phyloP scores from a whole-genome alignment of 2,329 filamentous ascomycete species.

The Ophiostoma perfectum region DNA sequence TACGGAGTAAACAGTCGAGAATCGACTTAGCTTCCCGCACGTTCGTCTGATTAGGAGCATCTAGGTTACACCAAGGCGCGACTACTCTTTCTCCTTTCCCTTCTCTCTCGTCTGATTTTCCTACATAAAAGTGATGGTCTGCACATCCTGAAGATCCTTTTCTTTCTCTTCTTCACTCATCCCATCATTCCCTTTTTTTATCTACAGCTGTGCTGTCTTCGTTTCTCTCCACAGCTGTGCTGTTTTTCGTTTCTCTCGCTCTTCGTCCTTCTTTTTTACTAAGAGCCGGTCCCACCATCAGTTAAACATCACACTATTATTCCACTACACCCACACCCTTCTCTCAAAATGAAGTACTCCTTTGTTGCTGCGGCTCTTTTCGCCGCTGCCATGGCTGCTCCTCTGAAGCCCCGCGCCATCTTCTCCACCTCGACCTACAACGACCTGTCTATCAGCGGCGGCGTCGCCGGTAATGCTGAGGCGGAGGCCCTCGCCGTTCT shows the following conservation, averaged over 20 bases:
- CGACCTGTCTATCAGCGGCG: conserved; percentile 5
- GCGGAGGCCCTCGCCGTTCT: neutral
- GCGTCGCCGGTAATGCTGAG: neutral
- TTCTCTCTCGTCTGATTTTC: neutral
- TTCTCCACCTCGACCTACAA: conserved; percentile 4
- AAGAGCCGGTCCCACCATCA: neutral
- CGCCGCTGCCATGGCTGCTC: conserved; percentile 2
- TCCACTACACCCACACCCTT: neutral
- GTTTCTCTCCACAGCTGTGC: conserved; percentile 1
- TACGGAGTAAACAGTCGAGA: neutral
- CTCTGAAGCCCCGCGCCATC: neutral
- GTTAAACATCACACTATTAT: neutral
- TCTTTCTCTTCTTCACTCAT: neutral
- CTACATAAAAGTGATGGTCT: neutral
- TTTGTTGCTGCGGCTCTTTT: conserved; percentile 3
- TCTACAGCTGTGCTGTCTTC: conserved; percentile 7
- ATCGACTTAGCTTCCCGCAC: neutral
- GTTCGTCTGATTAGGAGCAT: neutral
- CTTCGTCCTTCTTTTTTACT: neutral
- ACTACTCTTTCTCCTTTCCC: neutral
- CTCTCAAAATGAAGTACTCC: conserved; percentile 8
- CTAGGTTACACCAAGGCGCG: neutral
- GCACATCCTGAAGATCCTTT: conserved; percentile 1
- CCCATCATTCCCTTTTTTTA: neutral
- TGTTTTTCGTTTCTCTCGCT: neutral